phyloP scores from a whole-genome alignment of 441 rosid genomes.

The Kokia cookei region DNA sequence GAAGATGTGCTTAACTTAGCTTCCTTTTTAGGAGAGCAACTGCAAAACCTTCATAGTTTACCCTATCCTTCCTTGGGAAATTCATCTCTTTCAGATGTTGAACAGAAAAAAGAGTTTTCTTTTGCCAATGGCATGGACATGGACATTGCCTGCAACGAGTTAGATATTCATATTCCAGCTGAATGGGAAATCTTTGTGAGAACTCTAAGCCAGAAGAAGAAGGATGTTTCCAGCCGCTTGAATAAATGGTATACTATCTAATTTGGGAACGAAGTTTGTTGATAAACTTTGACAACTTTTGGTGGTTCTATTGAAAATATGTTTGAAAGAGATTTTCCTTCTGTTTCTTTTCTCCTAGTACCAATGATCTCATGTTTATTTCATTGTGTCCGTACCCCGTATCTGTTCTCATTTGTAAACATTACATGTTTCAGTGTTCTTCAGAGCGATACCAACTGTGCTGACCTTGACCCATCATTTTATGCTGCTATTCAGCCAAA shows the following conservation, averaged over 20 bases:
- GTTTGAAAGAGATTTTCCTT: neutral
- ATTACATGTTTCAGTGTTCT: neutral
- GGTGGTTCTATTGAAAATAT: neutral
- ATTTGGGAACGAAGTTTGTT: neutral
- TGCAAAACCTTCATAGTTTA: conserved; percentile 69
- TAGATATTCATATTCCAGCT: conserved; percentile 48
- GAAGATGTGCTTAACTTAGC: conserved; percentile 63
- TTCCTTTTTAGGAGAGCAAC: conserved; percentile 78
- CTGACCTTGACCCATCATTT: neutral
- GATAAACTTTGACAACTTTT: neutral
- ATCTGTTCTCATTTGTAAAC: neutral
- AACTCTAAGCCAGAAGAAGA: conserved; percentile 50
- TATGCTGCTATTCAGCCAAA: neutral
- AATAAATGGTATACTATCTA: conserved; percentile 48
- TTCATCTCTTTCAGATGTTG: conserved; percentile 26
- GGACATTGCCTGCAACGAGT: conserved; percentile 20
- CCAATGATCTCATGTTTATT: neutral
- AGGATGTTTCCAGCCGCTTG: conserved; percentile 46
- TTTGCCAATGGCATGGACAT: conserved; percentile 25
- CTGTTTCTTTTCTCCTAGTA: neutral
- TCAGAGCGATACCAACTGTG: neutral
- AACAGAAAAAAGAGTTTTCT: conserved; percentile 17
- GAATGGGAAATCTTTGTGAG: conserved; percentile 69
- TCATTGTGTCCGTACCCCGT: neutral
- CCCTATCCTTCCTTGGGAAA: conserved; percentile 57